phyloP scores from a whole-genome alignment of 331 rosid genomes.

The Ulmus americana region DNA sequence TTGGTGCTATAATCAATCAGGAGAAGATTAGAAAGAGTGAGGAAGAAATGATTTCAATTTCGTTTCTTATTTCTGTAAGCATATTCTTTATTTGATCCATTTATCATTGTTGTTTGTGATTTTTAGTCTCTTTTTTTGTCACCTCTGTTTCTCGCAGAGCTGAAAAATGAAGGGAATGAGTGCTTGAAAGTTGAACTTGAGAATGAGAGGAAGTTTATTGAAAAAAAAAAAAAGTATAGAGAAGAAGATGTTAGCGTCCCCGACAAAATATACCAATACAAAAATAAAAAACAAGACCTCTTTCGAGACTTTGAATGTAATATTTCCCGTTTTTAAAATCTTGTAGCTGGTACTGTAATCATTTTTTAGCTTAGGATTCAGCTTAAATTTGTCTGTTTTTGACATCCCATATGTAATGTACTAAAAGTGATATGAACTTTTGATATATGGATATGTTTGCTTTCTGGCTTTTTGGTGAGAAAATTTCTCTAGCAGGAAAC shows the following conservation, averaged over 20 bases:
- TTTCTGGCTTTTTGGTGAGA: too few species aligned
- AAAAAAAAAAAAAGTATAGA: background rate
- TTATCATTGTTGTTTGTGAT: background rate
- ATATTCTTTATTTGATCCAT: background rate
- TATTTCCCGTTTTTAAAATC: too few species aligned
- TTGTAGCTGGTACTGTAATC: too few species aligned
- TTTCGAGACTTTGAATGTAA: too few species aligned
- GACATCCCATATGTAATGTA: too few species aligned
- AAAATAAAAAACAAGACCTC: too few species aligned
- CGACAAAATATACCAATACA: background rate
- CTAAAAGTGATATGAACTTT: too few species aligned
- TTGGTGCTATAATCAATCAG: slow-evolving; percentile 46
- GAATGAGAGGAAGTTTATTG: background rate
- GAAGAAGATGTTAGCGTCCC: background rate
- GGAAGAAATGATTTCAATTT: background rate
- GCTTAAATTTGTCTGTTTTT: too few species aligned
- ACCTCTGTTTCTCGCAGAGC: slow-evolving; percentile 1
- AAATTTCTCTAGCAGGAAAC: slow-evolving; percentile 40
- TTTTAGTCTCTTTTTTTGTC: background rate
- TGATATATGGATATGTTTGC: too few species aligned
- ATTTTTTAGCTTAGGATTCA: too few species aligned
- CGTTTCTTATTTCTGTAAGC: too few species aligned
- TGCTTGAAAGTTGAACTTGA: background rate
- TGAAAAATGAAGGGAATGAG: slow-evolving; percentile 1
- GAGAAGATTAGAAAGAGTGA: background rate